Evolutionary conservation across 257 asterid genomes (phyloP).

Genomic region (Salvia miltiorrhiza): DNA sequence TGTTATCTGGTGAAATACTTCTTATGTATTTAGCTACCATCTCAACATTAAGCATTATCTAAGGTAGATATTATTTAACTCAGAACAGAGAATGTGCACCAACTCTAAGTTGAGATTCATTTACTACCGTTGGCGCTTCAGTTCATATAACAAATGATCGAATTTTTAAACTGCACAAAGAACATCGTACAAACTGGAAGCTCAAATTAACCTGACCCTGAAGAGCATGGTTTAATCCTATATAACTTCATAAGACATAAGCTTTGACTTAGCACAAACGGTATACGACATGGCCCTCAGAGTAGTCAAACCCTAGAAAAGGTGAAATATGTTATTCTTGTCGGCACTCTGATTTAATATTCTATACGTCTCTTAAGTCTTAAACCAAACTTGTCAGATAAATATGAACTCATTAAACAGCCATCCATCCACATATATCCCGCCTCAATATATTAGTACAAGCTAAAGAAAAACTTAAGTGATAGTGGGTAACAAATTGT

Average conservation of each 20-base stretch:
- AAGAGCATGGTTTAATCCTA: background rate
- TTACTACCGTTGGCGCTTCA: background rate
- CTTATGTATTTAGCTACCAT: background rate
- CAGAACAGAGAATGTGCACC: background rate
- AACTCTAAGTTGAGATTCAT: background rate
- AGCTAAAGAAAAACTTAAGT: background rate
- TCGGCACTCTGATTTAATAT: too few relatives aligned
- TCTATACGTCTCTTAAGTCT: background rate
- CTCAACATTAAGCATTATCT: background rate
- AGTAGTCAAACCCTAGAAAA: too few relatives aligned
- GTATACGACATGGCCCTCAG: too few relatives aligned
- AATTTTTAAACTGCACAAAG: background rate
- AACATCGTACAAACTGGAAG: background rate
- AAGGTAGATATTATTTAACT: background rate
- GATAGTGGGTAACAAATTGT: slow-evolving; percentile 1
- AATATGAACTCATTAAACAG: background rate
- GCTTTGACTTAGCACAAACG: background rate
- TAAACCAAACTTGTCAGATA: background rate
- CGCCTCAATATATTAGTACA: slow-evolving; percentile 11
- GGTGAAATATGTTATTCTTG: too few relatives aligned
- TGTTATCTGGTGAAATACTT: background rate
- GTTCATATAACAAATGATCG: background rate
- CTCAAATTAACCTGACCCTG: background rate
- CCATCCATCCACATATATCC: slow-evolving; percentile 1
- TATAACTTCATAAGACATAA: background rate